Evolutionary conservation across 1,139 yeast species (phyloP).

Genomic region (Candida frijolesensis): DNA sequence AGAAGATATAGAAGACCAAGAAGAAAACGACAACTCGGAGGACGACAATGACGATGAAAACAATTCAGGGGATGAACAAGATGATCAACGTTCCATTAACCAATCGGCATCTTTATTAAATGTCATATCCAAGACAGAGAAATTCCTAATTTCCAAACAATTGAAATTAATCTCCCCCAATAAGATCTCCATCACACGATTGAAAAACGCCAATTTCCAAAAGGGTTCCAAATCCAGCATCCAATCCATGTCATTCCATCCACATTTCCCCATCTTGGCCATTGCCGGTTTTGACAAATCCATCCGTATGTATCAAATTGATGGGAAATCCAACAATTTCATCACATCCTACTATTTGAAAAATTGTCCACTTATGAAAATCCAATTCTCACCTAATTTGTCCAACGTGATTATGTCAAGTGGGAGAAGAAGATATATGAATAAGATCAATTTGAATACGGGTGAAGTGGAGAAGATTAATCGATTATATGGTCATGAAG

Average conservation of each 20-base stretch:
- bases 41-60: slow-evolving; percentile 36
- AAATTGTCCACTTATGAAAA: slow-evolving; percentile 79
- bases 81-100: slow-evolving; percentile 5
- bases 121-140: slow-evolving; percentile 59
- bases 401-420: slow-evolving; percentile 67
- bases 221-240: slow-evolving; percentile 75
- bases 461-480: slow-evolving; percentile 84
- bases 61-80: slow-evolving; percentile 34
- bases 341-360: slow-evolving; percentile 81
- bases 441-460: slow-evolving; percentile 81
- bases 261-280: slow-evolving; percentile 75
- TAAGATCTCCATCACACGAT: slow-evolving; percentile 70
- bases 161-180: slow-evolving; percentile 69
- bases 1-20: slow-evolving; percentile 35
- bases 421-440: slow-evolving; percentile 91
- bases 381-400: slow-evolving; percentile 55
- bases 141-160: slow-evolving; percentile 52
- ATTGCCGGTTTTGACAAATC: slow-evolving; percentile 95
- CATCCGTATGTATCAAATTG: slow-evolving; percentile 82
- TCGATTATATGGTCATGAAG: slow-evolving; percentile 89
- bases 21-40: slow-evolving; percentile 21
- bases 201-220: slow-evolving; percentile 82
- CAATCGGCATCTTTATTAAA: slow-evolving; percentile 26
- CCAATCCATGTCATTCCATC: slow-evolving; percentile 84
- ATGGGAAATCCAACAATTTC: slow-evolving; percentile 81